Evolutionary conservation across 2,329 filamentous ascomycete species (phyloP).

Genomic region (Fusarium bactridioides): DNA sequence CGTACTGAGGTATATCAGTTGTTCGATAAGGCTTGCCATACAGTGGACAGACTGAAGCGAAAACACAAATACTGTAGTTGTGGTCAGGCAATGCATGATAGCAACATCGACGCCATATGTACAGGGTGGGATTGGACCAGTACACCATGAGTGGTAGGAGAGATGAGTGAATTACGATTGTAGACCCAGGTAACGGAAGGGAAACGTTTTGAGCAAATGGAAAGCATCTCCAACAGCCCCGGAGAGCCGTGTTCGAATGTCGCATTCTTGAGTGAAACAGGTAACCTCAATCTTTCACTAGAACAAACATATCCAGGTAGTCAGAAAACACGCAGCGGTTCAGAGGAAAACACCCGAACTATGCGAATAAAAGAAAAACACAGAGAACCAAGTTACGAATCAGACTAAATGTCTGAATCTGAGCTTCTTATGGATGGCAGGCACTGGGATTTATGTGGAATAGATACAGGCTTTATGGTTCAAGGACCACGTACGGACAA

Average conservation of each 20-base stretch:
- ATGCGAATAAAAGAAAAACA: background rate
- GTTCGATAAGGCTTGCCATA: background rate
- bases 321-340: background rate
- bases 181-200: background rate
- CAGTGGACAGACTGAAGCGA: background rate
- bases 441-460: background rate
- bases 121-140: background rate
- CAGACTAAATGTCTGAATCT: background rate
- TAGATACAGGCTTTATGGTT: no score
- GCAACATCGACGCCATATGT: background rate
- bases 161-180: no score
- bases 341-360: no score
- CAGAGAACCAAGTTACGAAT: background rate
- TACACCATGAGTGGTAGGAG: background rate
- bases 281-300: background rate
- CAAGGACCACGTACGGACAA: background rate
- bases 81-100: background rate
- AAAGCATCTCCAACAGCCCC: background rate
- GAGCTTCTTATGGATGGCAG: background rate
- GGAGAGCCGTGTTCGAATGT: background rate
- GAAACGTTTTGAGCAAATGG: background rate
- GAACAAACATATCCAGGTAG: background rate
- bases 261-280: background rate
- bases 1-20: no score
- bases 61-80: background rate